Conservation (phyloP, 169 alveolate species). For the Eimeria tenella region DNA sequence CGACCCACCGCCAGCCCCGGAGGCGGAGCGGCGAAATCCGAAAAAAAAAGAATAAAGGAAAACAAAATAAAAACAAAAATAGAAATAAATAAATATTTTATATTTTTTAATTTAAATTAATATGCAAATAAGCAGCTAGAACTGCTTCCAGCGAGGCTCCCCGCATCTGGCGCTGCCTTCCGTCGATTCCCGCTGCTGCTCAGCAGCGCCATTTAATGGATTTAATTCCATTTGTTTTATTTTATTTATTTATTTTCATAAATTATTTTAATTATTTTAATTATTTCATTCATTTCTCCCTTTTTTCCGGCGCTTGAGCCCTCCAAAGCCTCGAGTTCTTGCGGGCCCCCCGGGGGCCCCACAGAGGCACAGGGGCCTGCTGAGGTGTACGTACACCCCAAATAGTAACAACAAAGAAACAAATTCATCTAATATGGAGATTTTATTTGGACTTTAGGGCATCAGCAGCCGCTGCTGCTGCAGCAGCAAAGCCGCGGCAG, state of each 20-base stretch:
- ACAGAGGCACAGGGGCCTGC: not conserved
- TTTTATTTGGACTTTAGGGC: not conserved
- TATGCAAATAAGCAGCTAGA: not conserved
- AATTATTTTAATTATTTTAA: not conserved
- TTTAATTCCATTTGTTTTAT: not conserved
- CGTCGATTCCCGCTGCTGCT: not conserved
- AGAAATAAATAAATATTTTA: not conserved
- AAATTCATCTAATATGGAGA: not conserved
- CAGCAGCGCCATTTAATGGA: not conserved
- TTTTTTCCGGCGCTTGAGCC: too few relatives aligned
- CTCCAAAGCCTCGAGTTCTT: not conserved
- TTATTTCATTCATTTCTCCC: not conserved
- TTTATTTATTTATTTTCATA: not conserved
- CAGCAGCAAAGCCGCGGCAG: not conserved
- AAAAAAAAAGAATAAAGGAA: not conserved
- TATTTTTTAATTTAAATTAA: too few relatives aligned
- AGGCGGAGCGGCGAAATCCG: not conserved
- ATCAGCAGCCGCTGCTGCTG: not conserved
- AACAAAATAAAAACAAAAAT: not conserved
- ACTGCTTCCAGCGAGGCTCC: not conserved
- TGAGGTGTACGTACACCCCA: slow-evolving; percentile 28
- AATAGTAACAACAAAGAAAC: not conserved
- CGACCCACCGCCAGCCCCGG: too few relatives aligned
- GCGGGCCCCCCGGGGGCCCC: not conserved
- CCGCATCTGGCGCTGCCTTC: not conserved